Base-by-base conservation (phyloP, 176 grass and related monocot genomes). In the Oryza coarctata region DNA sequence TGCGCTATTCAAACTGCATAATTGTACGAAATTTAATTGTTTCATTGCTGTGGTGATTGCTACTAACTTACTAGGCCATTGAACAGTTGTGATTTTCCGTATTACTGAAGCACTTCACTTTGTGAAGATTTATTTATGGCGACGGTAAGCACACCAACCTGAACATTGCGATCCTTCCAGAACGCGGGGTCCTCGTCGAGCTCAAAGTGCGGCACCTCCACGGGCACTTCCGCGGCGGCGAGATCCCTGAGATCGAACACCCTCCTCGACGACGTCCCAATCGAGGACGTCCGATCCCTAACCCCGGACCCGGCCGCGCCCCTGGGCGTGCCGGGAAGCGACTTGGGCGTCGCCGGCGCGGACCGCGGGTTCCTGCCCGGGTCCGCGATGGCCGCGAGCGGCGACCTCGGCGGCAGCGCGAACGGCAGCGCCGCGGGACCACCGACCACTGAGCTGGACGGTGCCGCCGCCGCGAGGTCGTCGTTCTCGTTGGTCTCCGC, bases 81-180 rank as follows among this genome's bases (percentile, higher is more conserved):
- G n/a, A 15, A 81, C 10, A 43, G 15, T 29, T n/a, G 45, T 31
- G 20, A 26, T 31, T 9, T 14, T 12, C 2, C 28, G 61, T 17
- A 84, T 5, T 34, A 25, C 20, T 70, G 22, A n/a, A 10, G 22
- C 7, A 36, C 68, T 67, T 61, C 62, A 73, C 3, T 4, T 27
- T 73, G 30, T 23, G 63, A 35, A 35, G 38, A 39, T n/a, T n/a
- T n/a, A 33, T 43, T 75, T 26, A 60, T 43, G 85, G 26, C 35
- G 12, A 12, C 1, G 32, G 32, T 2, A 61, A 41, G 18, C 30
- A 75, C 39, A 33, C 84, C 41, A 20, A 94, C 95, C 95, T 98
- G 95, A 15, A 98, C 95, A 88, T 98, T 98, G 60, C 88, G 81
- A 83, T 98, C 88, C 84, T 85, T 94, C 90, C 95, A 98, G 82